Conservation (phyloP, 768 basidiomycete species). For the Lyophyllum decastes region DNA sequence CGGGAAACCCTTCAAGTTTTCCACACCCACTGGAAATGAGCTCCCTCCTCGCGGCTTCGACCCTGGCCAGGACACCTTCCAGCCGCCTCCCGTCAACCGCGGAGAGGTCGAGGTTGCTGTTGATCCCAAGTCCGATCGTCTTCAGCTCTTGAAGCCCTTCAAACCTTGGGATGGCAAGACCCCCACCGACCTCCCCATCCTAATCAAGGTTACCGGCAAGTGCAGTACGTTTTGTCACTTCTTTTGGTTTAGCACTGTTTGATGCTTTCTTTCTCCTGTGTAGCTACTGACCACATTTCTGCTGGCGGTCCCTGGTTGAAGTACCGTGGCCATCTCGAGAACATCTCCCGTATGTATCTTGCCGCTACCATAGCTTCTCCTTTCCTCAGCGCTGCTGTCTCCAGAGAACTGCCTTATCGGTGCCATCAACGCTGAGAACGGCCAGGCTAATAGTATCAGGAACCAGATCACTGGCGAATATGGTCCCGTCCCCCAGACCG, state of each 20-base stretch:
- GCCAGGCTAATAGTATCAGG: conserved; percentile 94
- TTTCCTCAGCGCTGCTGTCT: not conserved
- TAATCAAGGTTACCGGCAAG: conserved; percentile 99
- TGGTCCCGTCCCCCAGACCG: conserved; percentile 83
- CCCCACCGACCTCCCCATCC: conserved; percentile 81
- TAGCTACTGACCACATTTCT: conserved; percentile 91
- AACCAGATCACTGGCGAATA: conserved; percentile 88
- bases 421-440: conserved; percentile 94
- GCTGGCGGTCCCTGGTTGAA: conserved; percentile 99
- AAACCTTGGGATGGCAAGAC: conserved; percentile 92
- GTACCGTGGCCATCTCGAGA: conserved; percentile 98
- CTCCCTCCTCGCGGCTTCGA: conserved; percentile 96
- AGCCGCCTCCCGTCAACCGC: conserved; percentile 87
- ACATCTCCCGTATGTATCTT: conserved; percentile 81
- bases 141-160: conserved; percentile 91
- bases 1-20: conserved; percentile 97
- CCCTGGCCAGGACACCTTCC: conserved; percentile 96
- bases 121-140: conserved; percentile 80
- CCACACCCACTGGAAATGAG: conserved; percentile 84
- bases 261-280: conserved; percentile 4
- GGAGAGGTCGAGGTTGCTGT: conserved; percentile 85
- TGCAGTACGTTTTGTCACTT: conserved; percentile 71
- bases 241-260: not conserved
- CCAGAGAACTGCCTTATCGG: conserved; percentile 96
- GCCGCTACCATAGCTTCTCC: conserved; percentile 5